These are phyloP conservation scores for Albifimbria verrucaria DNA, from an alignment of 2,329 filamentous ascomycete genomes.

Conservation along the genomic window DNA sequence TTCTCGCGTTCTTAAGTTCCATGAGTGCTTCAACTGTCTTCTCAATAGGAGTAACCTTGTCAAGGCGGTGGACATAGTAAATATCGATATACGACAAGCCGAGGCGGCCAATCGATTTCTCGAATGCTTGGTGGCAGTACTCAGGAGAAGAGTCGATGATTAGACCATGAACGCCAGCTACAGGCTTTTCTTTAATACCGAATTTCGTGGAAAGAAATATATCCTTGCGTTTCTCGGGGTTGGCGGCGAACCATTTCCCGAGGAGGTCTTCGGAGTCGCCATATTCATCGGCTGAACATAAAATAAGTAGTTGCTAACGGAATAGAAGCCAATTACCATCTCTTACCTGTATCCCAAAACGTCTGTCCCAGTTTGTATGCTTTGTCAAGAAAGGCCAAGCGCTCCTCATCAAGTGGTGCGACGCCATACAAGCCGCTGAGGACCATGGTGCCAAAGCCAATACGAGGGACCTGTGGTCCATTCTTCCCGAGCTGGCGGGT, in stretches of 20 bases:
- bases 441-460: background rate
- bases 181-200: slow-evolving; percentile 28
- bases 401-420: slow-evolving; percentile 37
- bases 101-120: slow-evolving; percentile 22
- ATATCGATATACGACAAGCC: slow-evolving; percentile 50
- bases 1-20: slow-evolving; percentile 44
- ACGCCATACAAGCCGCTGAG: slow-evolving; percentile 21
- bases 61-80: slow-evolving; percentile 45
- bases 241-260: slow-evolving; percentile 41
- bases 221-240: slow-evolving; percentile 37
- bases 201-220: slow-evolving; percentile 42
- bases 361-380: slow-evolving; percentile 42
- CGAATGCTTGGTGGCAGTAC: slow-evolving; percentile 16
- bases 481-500: background rate
- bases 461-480: slow-evolving; percentile 11
- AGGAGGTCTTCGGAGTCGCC: slow-evolving; percentile 41
- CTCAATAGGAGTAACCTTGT: slow-evolving; percentile 39
- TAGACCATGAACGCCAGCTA: slow-evolving; percentile 7
- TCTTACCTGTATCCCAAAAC: slow-evolving; percentile 41
- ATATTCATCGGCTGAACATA: slow-evolving; percentile 29
- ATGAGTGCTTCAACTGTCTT: slow-evolving; percentile 46
- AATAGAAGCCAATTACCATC: too few relatives aligned
- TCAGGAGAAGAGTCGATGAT: slow-evolving; percentile 17
- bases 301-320: too few relatives aligned
- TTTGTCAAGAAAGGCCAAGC: slow-evolving; percentile 44